phyloP scores from a whole-genome alignment of 2,329 filamentous ascomycete species.

The Pseudonectria buxi region DNA sequence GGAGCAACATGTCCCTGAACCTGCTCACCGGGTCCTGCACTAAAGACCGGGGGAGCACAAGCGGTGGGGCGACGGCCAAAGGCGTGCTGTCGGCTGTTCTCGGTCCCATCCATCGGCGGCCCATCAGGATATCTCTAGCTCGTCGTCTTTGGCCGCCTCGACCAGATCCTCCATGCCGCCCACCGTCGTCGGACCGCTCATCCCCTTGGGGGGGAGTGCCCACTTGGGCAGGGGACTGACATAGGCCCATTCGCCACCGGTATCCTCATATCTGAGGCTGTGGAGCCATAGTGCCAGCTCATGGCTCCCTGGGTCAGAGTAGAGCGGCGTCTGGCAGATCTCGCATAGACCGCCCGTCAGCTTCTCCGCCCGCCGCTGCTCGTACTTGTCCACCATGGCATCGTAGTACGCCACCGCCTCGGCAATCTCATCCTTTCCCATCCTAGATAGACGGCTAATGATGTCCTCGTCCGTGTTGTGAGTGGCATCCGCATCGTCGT shows the following conservation, averaged over 20 bases:
- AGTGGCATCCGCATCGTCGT: conserved; percentile 55
- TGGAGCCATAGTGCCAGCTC: conserved; percentile 93
- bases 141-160: conserved; percentile 43
- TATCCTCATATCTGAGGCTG: conserved; percentile 81
- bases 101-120: no score
- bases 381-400: conserved; percentile 84
- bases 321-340: conserved; percentile 79
- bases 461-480: conserved; percentile 81
- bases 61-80: no score
- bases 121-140: conserved; percentile 31
- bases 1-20: no score
- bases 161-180: conserved; percentile 54
- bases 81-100: no score
- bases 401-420: conserved; percentile 91
- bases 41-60: no score
- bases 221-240: conserved; percentile 76
- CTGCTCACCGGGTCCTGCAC: no score
- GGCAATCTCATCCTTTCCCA: conserved; percentile 91
- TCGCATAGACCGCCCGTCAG: conserved; percentile 81
- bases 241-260: conserved; percentile 79
- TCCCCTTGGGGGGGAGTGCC: conserved; percentile 73
- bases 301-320: conserved; percentile 84
- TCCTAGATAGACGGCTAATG: conserved; percentile 73
- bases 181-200: conserved; percentile 64
- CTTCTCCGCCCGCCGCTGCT: conserved; percentile 86